Percentiles rank a stretch among this genome's conserved stretches.
Conservation (phyloP, 2,329 filamentous ascomycete genomes). For the Ophiostoma tasmaniense region DNA sequence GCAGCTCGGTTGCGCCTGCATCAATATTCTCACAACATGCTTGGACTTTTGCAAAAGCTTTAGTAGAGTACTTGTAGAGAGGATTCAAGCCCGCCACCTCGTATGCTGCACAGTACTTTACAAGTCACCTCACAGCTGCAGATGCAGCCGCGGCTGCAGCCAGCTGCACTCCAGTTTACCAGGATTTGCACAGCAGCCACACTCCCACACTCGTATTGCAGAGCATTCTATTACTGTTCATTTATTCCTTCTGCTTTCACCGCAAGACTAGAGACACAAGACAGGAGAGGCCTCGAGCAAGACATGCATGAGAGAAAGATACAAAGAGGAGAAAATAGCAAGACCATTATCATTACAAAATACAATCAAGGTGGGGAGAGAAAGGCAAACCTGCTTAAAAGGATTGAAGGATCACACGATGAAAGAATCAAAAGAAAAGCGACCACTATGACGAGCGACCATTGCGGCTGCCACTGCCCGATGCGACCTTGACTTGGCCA, state of each 20-base stretch:
- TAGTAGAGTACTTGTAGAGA: no score
- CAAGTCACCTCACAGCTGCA: neutral
- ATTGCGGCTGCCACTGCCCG: neutral
- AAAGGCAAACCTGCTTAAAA: neutral
- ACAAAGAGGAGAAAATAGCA: neutral
- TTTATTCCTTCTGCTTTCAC: neutral
- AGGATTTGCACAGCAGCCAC: neutral
- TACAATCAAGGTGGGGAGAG: neutral
- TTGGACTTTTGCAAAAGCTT: no score
- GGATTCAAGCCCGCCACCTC: neutral
- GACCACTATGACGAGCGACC: neutral
- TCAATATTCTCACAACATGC: neutral
- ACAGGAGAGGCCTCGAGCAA: neutral
- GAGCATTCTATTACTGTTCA: neutral
- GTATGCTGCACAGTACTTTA: conserved; percentile 6
- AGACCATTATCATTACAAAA: neutral
- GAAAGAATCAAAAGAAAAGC: neutral
- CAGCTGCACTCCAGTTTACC: neutral
- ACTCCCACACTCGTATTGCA: neutral
- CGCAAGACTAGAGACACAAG: neutral
- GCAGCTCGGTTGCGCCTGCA: neutral
- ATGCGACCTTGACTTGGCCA: neutral
- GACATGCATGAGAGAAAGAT: no score
- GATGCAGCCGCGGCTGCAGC: neutral
- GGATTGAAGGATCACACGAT: neutral